These are phyloP conservation scores for Solanum pimpinellifolium DNA, from an alignment of 257 asterid species.

Conservation along the genomic window DNA sequence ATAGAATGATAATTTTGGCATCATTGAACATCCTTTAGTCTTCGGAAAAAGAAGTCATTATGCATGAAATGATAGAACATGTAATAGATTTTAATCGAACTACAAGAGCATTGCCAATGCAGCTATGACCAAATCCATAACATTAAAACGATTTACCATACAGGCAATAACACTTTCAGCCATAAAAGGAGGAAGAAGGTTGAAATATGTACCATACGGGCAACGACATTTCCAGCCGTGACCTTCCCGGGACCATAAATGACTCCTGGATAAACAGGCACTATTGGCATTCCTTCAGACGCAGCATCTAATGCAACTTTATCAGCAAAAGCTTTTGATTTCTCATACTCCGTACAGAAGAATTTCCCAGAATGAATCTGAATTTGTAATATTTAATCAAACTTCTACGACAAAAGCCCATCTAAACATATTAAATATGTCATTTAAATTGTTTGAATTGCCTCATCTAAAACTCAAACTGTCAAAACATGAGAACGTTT, in stretches of 20 bases:
- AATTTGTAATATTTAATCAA: not conserved
- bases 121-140: not conserved
- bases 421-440: not conserved
- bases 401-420: not conserved
- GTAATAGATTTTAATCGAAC: not conserved
- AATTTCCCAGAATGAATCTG: constrained; percentile 54
- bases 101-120: not conserved
- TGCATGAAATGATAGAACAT: not conserved
- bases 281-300: constrained; percentile 60
- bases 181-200: not conserved
- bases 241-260: constrained; percentile 86
- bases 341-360: constrained; percentile 82
- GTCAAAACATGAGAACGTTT: not conserved
- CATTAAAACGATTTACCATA: constrained; percentile 29
- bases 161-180: constrained; percentile 58
- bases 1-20: not conserved
- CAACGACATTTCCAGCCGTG: constrained; percentile 66
- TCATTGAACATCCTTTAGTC: not conserved
- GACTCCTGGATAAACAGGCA: constrained; percentile 90
- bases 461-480: not conserved
- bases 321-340: constrained; percentile 71
- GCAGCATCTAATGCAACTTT: constrained; percentile 78
- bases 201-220: constrained; percentile 46
- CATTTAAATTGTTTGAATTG: not conserved
- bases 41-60: not conserved